Conservation (phyloP, 164 flowering plant species). For the Macadamia tetraphylla region DNA sequence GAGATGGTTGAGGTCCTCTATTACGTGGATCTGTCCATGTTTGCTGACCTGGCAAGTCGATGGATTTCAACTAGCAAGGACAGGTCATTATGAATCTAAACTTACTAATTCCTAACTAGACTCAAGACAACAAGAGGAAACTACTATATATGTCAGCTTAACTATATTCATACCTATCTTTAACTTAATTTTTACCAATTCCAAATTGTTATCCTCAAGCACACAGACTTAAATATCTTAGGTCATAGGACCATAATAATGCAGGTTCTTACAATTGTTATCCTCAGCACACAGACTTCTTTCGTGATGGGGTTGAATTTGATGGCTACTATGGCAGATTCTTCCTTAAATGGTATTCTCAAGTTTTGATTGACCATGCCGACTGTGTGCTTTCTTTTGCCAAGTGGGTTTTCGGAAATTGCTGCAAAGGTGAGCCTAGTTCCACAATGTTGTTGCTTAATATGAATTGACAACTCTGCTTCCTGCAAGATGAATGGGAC, state of each 20-base stretch:
- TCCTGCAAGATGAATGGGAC: background rate
- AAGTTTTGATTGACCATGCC: slow-evolving; percentile 69
- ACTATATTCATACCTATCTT: too few species aligned
- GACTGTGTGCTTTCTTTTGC: slow-evolving; percentile 79
- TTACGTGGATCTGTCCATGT: too few species aligned
- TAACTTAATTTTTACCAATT: too few species aligned
- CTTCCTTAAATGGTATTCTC: slow-evolving; percentile 86
- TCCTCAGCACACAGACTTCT: slow-evolving; percentile 85
- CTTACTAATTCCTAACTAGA: too few species aligned
- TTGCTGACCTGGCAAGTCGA: too few species aligned
- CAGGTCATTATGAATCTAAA: too few species aligned
- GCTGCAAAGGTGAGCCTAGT: slow-evolving; percentile 63
- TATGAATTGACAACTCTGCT: background rate
- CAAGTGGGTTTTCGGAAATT: slow-evolving; percentile 79
- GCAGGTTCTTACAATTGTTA: slow-evolving; percentile 80
- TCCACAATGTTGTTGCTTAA: background rate
- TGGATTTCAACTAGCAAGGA: too few species aligned
- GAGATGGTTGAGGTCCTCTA: too few species aligned
- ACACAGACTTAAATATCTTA: too few species aligned
- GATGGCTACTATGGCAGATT: slow-evolving; percentile 90
- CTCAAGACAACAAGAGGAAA: too few species aligned
- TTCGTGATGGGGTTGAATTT: slow-evolving; percentile 94
- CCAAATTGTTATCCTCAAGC: too few species aligned
- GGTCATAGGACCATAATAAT: slow-evolving; percentile 66
- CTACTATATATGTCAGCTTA: too few species aligned